Conservation (phyloP, 1,139 yeast species). For the Saccharomyces hybrid region DNA sequence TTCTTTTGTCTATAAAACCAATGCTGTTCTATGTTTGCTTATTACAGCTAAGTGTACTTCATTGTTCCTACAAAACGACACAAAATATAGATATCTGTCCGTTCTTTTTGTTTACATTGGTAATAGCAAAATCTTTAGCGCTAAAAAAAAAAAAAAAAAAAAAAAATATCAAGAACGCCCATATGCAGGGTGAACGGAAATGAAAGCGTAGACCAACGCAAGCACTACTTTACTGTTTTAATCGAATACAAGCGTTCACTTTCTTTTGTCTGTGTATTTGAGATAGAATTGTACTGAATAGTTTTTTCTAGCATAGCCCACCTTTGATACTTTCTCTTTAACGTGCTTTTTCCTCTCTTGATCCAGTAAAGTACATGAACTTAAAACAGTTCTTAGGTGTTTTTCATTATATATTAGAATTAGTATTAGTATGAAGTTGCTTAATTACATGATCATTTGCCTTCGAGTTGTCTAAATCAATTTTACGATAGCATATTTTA, state of each 20-base stretch:
- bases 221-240: neutral
- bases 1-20: neutral
- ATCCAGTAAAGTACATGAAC: neutral
- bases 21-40: neutral
- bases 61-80: neutral
- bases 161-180: neutral
- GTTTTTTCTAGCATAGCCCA: neutral
- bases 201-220: neutral
- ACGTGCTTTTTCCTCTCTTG: neutral
- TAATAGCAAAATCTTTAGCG: neutral
- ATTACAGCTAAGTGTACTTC: no score
- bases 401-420: neutral
- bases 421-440: neutral
- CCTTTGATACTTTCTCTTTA: neutral
- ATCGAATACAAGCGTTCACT: neutral
- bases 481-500: slow-evolving; percentile 24
- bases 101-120: neutral
- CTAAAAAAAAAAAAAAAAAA: neutral
- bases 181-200: neutral
- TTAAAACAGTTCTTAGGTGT: neutral
- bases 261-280: neutral
- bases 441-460: neutral
- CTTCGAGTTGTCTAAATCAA: neutral
- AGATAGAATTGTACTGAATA: neutral
- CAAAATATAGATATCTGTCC: neutral